Conservation (phyloP, 352 stramenopile genomes). For the Phytophthora tentaculata region DNA sequence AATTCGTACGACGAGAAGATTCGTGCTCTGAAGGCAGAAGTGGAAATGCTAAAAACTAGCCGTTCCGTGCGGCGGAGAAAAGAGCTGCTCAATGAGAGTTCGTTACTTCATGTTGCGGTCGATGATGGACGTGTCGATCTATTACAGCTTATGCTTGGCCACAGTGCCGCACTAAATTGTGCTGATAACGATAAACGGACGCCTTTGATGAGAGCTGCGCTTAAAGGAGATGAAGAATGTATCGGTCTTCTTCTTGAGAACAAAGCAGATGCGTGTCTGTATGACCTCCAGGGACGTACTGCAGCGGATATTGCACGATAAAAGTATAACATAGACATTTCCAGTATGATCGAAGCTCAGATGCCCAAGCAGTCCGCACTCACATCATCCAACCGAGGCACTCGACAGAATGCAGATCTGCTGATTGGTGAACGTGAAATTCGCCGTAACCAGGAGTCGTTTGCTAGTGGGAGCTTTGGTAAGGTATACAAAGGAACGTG, state of each 20-base stretch:
- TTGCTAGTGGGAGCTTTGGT: constrained; percentile 6
- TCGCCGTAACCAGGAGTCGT: constrained; percentile 3
- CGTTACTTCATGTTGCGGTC: constrained; percentile 3
- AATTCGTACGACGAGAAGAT: no score
- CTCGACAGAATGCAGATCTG: constrained; percentile 9
- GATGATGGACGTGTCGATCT: neutral
- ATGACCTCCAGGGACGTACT: neutral
- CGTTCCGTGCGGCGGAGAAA: no score
- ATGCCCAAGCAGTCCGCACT: neutral
- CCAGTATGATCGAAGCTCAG: constrained; percentile 6
- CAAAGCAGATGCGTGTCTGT: constrained; percentile 1
- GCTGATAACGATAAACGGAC: constrained; percentile 7
- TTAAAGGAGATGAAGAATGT: constrained; percentile 1
- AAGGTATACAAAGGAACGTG: constrained; percentile 23
- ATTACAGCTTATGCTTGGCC: constrained; percentile 9
- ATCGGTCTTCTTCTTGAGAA: constrained; percentile 13
- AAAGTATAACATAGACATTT: constrained; percentile 4
- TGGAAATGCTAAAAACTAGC: no score
- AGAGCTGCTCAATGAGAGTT: constrained; percentile 13
- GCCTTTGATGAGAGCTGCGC: constrained; percentile 11
- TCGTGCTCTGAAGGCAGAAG: no score
- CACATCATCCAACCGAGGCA: no score
- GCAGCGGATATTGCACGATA: constrained; percentile 4
- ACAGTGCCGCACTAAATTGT: constrained; percentile 4
- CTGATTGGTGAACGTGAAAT: constrained; percentile 15